Evolutionary conservation across 371 early-diverging fungal genomes (phyloP).

Genomic region (Apophysomyces ossiformis): DNA sequence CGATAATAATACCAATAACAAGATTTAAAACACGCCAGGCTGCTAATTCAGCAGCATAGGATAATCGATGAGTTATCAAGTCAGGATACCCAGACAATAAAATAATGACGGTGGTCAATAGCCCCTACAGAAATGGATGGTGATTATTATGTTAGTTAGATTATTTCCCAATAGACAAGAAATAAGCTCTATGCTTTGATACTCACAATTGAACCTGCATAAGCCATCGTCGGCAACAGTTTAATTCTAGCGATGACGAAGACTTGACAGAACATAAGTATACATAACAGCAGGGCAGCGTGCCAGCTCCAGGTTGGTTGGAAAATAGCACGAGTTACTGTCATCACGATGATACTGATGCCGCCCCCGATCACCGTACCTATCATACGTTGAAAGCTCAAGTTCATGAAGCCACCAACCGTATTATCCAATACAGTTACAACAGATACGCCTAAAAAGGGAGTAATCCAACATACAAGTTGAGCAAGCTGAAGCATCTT

Average conservation of each 20-base stretch:
- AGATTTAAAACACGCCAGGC: constrained; percentile 41
- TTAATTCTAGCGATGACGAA: constrained; percentile 41
- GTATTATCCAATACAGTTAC: constrained; percentile 43
- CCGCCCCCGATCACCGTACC: constrained; percentile 42
- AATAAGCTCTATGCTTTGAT: background rate
- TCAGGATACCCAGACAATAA: constrained; percentile 36
- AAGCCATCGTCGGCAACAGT: constrained; percentile 31
- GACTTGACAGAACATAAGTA: constrained; percentile 37
- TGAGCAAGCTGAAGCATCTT: too few species aligned
- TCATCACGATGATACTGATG: constrained; percentile 35
- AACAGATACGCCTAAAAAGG: constrained; percentile 37
- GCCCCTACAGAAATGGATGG: constrained; percentile 18
- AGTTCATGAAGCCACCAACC: constrained; percentile 37
- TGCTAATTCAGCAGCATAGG: constrained; percentile 27
- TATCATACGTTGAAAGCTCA: constrained; percentile 37
- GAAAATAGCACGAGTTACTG: constrained; percentile 36
- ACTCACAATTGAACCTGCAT: constrained; percentile 45
- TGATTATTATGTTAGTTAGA: too few species aligned
- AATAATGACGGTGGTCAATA: constrained; percentile 38
- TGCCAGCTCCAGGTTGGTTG: constrained; percentile 29
- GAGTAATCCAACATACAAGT: background rate
- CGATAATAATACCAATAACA: constrained; percentile 42
- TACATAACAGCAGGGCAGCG: constrained; percentile 28
- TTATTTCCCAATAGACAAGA: background rate
- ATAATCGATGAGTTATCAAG: constrained; percentile 32